phyloP scores from a whole-genome alignment of 768 basidiomycete species.

The Serendipita sp. region DNA sequence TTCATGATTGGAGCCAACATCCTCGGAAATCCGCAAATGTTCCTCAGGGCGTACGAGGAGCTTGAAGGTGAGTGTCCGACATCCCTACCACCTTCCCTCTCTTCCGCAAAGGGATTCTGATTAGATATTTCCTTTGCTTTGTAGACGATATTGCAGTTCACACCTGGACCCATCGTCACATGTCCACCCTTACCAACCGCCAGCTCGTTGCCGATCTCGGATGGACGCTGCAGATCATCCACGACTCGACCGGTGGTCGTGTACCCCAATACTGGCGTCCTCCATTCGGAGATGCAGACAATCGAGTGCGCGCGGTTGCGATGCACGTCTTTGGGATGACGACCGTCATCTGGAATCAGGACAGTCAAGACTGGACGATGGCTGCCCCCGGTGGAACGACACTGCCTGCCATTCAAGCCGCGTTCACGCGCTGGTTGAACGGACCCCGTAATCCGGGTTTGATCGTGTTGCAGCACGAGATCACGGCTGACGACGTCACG shows the following conservation, averaged over 20 bases:
- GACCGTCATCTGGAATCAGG: constrained; percentile 84
- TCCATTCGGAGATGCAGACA: constrained; percentile 73
- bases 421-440: constrained; percentile 41
- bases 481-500: constrained; percentile 38
- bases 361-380: constrained; percentile 67
- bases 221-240: constrained; percentile 65
- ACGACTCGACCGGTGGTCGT: constrained; percentile 63
- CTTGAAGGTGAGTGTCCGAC: constrained; percentile 8
- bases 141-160: constrained; percentile 30
- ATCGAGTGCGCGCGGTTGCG: constrained; percentile 72
- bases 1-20: constrained; percentile 83
- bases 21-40: constrained; percentile 35
- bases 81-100: no score
- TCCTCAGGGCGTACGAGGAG: constrained; percentile 32
- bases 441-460: constrained; percentile 63
- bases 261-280: constrained; percentile 75
- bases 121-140: not conserved
- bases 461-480: constrained; percentile 74
- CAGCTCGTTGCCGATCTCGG: constrained; percentile 63
- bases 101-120: no score
- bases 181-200: constrained; percentile 59
- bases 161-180: constrained; percentile 62
- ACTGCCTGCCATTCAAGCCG: constrained; percentile 26
- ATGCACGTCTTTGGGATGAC: constrained; percentile 69
- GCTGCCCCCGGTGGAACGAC: constrained; percentile 16